phyloP scores from a whole-genome alignment of 1,139 yeast genomes.

The Yamadazyma triangularis region DNA sequence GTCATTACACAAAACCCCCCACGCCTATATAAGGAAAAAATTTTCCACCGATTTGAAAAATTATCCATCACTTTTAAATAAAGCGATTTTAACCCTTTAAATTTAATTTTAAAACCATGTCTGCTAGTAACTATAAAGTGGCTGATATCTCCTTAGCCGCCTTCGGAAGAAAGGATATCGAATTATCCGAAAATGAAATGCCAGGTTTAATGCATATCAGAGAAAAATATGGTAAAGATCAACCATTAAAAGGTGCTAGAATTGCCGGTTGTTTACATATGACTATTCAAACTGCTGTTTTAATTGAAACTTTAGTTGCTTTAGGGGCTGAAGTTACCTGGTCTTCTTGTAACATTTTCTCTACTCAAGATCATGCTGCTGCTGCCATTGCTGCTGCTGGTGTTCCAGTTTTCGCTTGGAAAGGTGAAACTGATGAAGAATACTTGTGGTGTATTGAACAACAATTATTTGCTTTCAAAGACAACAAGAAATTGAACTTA shows the following conservation, averaged over 20 bases:
- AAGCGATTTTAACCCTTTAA: no score
- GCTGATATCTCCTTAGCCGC: slow-evolving; percentile 99
- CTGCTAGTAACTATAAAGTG: slow-evolving; percentile 79
- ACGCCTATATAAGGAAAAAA: no score
- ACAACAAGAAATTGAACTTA: slow-evolving; percentile 91
- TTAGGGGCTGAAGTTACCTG: slow-evolving; percentile 99
- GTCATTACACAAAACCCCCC: no score
- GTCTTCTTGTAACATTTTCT: slow-evolving; percentile 99
- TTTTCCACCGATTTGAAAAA: no score
- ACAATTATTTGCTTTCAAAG: slow-evolving; percentile 98
- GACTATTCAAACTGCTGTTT: slow-evolving; percentile 99
- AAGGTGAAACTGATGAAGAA: slow-evolving; percentile 99
- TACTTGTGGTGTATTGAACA: slow-evolving; percentile 99
- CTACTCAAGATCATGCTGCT: slow-evolving; percentile 99
- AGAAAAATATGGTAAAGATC: slow-evolving; percentile 83
- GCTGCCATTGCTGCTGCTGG: slow-evolving; percentile 99
- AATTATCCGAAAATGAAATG: slow-evolving; percentile 99
- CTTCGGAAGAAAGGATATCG: slow-evolving; percentile 99
- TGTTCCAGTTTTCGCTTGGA: slow-evolving; percentile 99
- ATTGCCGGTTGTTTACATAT: slow-evolving; percentile 99
- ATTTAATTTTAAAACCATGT: no score
- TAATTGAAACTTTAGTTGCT: slow-evolving; percentile 95
- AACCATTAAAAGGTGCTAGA: slow-evolving; percentile 98
- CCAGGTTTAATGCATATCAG: slow-evolving; percentile 99
- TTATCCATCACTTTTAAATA: no score